Evolutionary conservation across 441 rosid species (phyloP).

Genomic region (Syzygium malaccense): DNA sequence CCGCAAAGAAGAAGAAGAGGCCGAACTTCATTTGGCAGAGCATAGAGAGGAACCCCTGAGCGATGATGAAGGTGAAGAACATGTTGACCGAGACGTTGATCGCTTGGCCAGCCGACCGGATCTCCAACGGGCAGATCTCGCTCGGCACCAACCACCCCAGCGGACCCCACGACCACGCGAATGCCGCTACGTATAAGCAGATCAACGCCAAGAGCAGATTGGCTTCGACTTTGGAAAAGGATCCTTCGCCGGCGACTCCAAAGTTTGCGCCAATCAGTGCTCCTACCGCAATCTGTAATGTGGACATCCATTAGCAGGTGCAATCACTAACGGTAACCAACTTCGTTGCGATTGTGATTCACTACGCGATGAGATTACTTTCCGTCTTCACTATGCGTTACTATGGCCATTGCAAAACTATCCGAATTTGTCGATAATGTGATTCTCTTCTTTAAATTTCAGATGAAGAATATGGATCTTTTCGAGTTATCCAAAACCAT

Average conservation of each 20-base stretch:
- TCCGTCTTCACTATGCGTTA: neutral
- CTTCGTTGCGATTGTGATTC: neutral
- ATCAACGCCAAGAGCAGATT: neutral
- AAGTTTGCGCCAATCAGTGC: neutral
- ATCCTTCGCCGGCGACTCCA: neutral
- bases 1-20: neutral
- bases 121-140: neutral
- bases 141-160: neutral
- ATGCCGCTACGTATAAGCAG: neutral
- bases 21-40: neutral
- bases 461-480: neutral
- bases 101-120: neutral
- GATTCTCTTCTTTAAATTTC: neutral
- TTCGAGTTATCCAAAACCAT: neutral
- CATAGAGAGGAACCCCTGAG: neutral
- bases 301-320: neutral
- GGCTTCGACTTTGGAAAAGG: neutral
- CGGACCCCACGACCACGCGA: neutral
- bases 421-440: neutral
- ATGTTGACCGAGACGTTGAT: neutral
- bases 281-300: neutral
- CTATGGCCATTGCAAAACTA: neutral
- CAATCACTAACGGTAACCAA: neutral
- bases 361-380: neutral
- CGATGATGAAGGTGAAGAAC: neutral